Percentiles rank a stretch among this genome's conserved stretches.
Conservation (phyloP, 2,329 filamentous ascomycete genomes). For the Fusarium staphyleae region DNA sequence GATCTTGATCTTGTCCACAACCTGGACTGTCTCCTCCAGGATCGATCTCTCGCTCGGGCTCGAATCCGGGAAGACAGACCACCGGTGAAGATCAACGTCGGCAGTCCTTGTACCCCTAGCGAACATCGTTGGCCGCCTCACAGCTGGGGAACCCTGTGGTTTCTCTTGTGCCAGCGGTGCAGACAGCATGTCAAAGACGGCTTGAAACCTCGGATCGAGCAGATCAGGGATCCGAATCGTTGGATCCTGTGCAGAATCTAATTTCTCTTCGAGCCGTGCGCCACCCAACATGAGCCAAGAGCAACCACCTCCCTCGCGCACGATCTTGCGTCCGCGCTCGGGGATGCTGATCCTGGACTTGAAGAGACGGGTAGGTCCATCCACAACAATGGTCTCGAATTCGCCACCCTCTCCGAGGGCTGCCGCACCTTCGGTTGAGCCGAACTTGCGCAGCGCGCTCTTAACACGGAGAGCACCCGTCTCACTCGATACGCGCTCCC, state of each 20-base stretch:
- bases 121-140: conserved; percentile 4
- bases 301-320: conserved; percentile 77
- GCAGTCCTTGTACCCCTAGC: conserved; percentile 11
- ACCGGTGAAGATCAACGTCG: conserved; percentile 44
- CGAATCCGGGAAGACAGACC: conserved; percentile 49
- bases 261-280: conserved; percentile 60
- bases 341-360: conserved; percentile 71
- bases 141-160: conserved; percentile 7
- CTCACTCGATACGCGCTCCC: conserved; percentile 75
- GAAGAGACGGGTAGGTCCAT: conserved; percentile 79
- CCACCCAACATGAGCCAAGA: conserved; percentile 71
- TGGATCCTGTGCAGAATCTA: conserved; percentile 18
- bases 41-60: conserved; percentile 45
- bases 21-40: conserved; percentile 55
- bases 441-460: conserved; percentile 70
- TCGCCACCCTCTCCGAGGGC: conserved; percentile 91
- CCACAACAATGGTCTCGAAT: conserved; percentile 90
- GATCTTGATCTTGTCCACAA: conserved; percentile 55
- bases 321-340: conserved; percentile 58
- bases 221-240: conserved; percentile 66
- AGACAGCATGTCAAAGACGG: conserved; percentile 47
- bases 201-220: conserved; percentile 68
- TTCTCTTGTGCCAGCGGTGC: conserved; percentile 11
- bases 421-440: conserved; percentile 68
- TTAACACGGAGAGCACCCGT: conserved; percentile 56